These are phyloP conservation scores for Ceraceosorus guamensis DNA, from an alignment of 1,284 basidiomycete species.

Conservation along the genomic window DNA sequence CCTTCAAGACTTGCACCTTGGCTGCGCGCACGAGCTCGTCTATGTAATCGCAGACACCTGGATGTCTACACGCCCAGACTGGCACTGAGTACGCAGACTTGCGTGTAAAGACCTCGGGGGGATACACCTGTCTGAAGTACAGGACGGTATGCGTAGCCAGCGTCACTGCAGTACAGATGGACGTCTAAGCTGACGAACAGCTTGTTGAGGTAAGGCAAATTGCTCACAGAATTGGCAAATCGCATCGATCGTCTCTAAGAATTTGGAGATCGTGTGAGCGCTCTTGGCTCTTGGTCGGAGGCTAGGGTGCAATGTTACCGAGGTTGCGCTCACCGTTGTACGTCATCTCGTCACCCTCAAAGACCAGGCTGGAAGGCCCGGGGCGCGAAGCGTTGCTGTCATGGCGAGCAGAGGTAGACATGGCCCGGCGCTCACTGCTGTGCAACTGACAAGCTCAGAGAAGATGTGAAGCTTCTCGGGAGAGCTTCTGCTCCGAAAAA, in stretches of 20 bases:
- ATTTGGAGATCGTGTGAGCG: neutral
- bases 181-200: neutral
- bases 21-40: constrained; percentile 3
- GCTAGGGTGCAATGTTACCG: neutral
- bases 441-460: too few relatives aligned
- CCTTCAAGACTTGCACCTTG: constrained; percentile 3
- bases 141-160: constrained; percentile 6
- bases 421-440: too few relatives aligned
- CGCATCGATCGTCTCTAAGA: constrained; percentile 5
- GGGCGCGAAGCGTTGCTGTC: too few relatives aligned
- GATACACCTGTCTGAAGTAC: constrained; percentile 6
- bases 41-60: constrained; percentile 4
- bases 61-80: constrained; percentile 10
- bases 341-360: constrained; percentile 6
- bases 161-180: neutral
- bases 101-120: constrained; percentile 4
- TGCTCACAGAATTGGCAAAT: constrained; percentile 3
- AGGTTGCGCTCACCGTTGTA: constrained; percentile 9
- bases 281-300: neutral
- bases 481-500: too few relatives aligned
- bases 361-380: too few relatives aligned
- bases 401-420: too few relatives aligned
- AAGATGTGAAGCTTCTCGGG: too few relatives aligned
- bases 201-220: neutral
- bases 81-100: constrained; percentile 5